Evolutionary conservation across 495 filamentous ascomycete species (phyloP).

Genomic region (Aspergillus taichungensis): DNA sequence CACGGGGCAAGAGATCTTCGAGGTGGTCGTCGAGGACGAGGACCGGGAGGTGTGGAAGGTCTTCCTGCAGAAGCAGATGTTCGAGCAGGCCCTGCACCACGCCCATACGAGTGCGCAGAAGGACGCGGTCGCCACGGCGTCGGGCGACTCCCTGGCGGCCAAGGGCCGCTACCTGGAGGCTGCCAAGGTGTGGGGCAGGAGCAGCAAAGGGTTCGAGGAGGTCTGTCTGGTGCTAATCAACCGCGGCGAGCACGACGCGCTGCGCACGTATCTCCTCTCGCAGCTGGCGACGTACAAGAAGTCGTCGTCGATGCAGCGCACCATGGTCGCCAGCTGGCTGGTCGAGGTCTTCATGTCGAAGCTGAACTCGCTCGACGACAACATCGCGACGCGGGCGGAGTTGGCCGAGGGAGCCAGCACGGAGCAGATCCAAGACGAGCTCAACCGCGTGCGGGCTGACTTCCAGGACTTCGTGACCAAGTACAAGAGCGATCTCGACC

Average conservation of each 20-base stretch:
- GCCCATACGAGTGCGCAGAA: conserved; percentile 64
- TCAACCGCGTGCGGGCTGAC: conserved; percentile 58
- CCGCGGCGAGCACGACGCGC: conserved; percentile 77
- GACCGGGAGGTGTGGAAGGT: conserved; percentile 92
- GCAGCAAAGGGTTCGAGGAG: conserved; percentile 93
- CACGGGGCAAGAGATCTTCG: conserved; percentile 80
- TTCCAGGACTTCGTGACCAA: conserved; percentile 81
- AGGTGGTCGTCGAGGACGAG: conserved; percentile 84
- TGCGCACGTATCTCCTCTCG: conserved; percentile 80
- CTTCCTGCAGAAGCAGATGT: conserved; percentile 73
- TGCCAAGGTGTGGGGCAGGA: conserved; percentile 83
- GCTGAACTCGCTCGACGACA: conserved; percentile 88
- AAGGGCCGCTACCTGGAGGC: conserved; percentile 78
- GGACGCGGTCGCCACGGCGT: conserved; percentile 82
- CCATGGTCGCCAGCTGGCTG: conserved; percentile 93
- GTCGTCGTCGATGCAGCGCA: conserved; percentile 77
- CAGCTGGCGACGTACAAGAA: conserved; percentile 80
- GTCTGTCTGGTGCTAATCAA: conserved; percentile 89
- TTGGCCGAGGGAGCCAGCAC: conserved; percentile 61
- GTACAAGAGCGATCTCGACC: conserved; percentile 78
- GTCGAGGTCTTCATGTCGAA: conserved; percentile 96
- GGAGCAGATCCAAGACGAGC: conserved; percentile 62
- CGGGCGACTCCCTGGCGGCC: conserved; percentile 74
- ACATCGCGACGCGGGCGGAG: conserved; percentile 82
- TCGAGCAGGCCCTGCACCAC: conserved; percentile 77